phyloP scores from a whole-genome alignment of 257 asterid genomes.

The Przewalskia tangutica region DNA sequence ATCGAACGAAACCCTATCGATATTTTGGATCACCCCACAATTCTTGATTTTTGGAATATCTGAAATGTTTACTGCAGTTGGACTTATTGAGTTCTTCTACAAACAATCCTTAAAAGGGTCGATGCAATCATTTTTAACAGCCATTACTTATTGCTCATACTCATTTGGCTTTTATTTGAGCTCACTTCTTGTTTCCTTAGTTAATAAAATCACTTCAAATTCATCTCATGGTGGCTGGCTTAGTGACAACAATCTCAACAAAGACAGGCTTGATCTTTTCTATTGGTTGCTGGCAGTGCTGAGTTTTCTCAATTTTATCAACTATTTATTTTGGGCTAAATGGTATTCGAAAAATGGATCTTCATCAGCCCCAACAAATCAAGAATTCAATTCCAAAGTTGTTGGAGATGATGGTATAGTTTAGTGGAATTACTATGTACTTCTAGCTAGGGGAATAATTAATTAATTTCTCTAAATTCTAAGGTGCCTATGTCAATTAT shows the following conservation, averaged over 20 bases:
- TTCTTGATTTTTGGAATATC: constrained; percentile 74
- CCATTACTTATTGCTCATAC: constrained; percentile 78
- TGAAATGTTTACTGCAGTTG: constrained; percentile 90
- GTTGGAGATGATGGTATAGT: constrained; percentile 29
- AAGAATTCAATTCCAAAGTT: constrained; percentile 16
- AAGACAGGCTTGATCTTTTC: constrained; percentile 67
- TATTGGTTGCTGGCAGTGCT: constrained; percentile 62
- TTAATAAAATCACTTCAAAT: constrained; percentile 44
- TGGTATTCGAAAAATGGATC: constrained; percentile 37
- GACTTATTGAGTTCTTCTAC: constrained; percentile 82
- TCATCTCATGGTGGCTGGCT: constrained; percentile 50
- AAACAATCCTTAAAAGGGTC: constrained; percentile 50
- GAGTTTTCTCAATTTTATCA: constrained; percentile 64
- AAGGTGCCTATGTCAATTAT: neutral
- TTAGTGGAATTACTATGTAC: neutral
- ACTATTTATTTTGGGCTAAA: constrained; percentile 64
- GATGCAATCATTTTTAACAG: constrained; percentile 64
- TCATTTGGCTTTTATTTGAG: constrained; percentile 78
- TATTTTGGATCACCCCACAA: constrained; percentile 87
- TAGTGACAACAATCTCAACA: constrained; percentile 49
- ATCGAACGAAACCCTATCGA: constrained; percentile 21
- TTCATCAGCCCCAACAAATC: neutral
- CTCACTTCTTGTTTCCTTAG: constrained; percentile 69
- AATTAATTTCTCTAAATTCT: neutral
- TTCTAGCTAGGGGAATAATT: neutral